Evolutionary conservation across 75 land plant species (phyloP).

Genomic region (Picea glauca): DNA sequence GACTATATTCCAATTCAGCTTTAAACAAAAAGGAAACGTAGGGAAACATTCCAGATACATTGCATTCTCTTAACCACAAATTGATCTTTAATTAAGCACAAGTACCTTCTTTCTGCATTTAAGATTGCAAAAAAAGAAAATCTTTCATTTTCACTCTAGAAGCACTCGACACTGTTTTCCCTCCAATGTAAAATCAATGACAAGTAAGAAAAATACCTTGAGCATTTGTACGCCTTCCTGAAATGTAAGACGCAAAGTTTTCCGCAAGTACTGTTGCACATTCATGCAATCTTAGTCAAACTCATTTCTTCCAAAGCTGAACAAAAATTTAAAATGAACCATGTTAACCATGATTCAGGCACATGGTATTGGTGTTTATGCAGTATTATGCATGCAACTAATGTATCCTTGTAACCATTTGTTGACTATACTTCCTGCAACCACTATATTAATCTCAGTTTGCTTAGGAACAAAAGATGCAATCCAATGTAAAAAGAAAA

Average conservation of each 20-base stretch:
- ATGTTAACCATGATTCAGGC: neutral
- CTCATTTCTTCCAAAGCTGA: neutral
- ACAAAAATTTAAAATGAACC: neutral
- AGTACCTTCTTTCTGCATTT: neutral
- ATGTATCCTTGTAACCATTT: neutral
- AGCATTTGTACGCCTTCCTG: conserved; percentile 83
- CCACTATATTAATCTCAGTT: neutral
- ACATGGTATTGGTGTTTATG: neutral
- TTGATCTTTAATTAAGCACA: neutral
- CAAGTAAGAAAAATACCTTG: conserved; percentile 43
- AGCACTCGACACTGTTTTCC: neutral
- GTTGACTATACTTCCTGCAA: neutral
- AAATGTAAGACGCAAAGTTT: conserved; percentile 77
- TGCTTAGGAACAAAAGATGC: conserved; percentile 3
- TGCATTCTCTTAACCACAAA: neutral
- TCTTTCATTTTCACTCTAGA: neutral
- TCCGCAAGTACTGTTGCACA: conserved; percentile 53
- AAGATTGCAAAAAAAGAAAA: neutral
- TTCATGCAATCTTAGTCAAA: conserved; percentile 4
- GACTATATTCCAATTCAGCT: neutral
- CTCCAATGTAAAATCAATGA: neutral
- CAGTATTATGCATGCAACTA: neutral
- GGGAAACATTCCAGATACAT: neutral
- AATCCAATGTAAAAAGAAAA: neutral
- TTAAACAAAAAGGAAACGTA: neutral